Evolutionary conservation across 2,329 filamentous ascomycete genomes (phyloP).

Genomic region (Trematosphaeria pertusa): DNA sequence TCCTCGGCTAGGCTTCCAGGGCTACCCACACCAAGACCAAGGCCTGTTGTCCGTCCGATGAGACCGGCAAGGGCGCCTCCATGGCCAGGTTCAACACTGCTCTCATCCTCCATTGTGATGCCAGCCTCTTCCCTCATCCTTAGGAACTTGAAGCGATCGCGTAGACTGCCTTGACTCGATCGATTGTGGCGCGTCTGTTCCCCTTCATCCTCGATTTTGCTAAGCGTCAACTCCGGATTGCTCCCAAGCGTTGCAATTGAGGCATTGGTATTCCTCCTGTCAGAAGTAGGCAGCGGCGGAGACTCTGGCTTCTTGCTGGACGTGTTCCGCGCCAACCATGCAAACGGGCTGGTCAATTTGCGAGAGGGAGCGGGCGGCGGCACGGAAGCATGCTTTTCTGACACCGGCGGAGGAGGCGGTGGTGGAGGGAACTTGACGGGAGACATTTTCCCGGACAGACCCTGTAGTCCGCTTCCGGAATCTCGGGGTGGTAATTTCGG

Average conservation of each 20-base stretch:
- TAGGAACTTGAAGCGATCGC: slow-evolving; percentile 55
- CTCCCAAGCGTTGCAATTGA: slow-evolving; percentile 80
- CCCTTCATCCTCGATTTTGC: slow-evolving; percentile 71
- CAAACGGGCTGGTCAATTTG: slow-evolving; percentile 73
- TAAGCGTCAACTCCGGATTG: slow-evolving; percentile 80
- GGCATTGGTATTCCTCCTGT: slow-evolving; percentile 76
- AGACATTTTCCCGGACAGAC: slow-evolving; percentile 74
- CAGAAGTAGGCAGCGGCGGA: slow-evolving; percentile 59
- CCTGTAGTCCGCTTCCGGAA: slow-evolving; percentile 59
- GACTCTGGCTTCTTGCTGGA: slow-evolving; percentile 68
- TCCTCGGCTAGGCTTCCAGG: slow-evolving; percentile 53
- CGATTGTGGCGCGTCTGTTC: slow-evolving; percentile 38
- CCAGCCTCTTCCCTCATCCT: slow-evolving; percentile 55
- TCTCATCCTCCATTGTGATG: slow-evolving; percentile 48
- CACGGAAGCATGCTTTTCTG: slow-evolving; percentile 37
- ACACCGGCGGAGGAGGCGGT: slow-evolving; percentile 35
- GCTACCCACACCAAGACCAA: slow-evolving; percentile 55
- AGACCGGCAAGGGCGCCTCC: slow-evolving; percentile 53
- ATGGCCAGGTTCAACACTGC: slow-evolving; percentile 52
- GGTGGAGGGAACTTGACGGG: slow-evolving; percentile 61
- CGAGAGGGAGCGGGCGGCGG: slow-evolving; percentile 56
- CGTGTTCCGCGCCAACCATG: slow-evolving; percentile 44
- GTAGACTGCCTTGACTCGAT: slow-evolving; percentile 50
- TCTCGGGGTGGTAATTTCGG: slow-evolving; percentile 64
- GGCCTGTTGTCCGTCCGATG: slow-evolving; percentile 50